These are phyloP conservation scores for Akanthomyces uredinophilus DNA, from an alignment of 2,329 filamentous ascomycete species.

Conservation along the genomic window DNA sequence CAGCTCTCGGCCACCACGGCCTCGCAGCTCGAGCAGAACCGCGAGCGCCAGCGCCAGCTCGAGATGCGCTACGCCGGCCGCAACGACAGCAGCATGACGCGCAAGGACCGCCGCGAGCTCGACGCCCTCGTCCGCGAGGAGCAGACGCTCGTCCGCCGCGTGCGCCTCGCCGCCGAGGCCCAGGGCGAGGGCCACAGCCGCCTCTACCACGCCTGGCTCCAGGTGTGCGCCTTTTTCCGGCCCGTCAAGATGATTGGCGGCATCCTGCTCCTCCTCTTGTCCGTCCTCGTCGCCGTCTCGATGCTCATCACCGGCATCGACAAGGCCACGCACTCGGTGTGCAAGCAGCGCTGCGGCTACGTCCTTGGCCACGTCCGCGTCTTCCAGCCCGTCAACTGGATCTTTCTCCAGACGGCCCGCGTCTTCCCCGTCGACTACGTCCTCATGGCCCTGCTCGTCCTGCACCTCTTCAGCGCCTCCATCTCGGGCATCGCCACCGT, in stretches of 20 bases:
- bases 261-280: constrained; percentile 67
- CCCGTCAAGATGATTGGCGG: constrained; percentile 87
- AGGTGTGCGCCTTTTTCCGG: constrained; percentile 73
- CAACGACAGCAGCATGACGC: constrained; percentile 65
- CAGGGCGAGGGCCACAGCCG: constrained; percentile 70
- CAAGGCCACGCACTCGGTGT: constrained; percentile 92
- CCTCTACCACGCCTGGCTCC: constrained; percentile 72
- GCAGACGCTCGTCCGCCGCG: constrained; percentile 81
- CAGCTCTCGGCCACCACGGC: constrained; percentile 71
- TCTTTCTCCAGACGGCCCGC: constrained; percentile 68
- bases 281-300: constrained; percentile 75
- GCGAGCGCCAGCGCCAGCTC: constrained; percentile 86
- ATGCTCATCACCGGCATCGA: constrained; percentile 96
- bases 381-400: constrained; percentile 92
- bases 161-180: constrained; percentile 79
- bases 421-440: constrained; percentile 91
- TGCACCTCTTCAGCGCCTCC: constrained; percentile 85
- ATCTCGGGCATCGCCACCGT: constrained; percentile 80
- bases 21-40: constrained; percentile 77
- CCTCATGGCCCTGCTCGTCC: constrained; percentile 75
- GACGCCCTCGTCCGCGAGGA: constrained; percentile 86
- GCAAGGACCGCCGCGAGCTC: constrained; percentile 83
- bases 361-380: constrained; percentile 82
- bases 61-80: constrained; percentile 79
- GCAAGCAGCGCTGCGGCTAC: constrained; percentile 86